Percentiles rank a stretch among this genome's conserved stretches.
Conservation (phyloP, 495 filamentous ascomycete genomes). For the Talaromyces nanjingensis region DNA sequence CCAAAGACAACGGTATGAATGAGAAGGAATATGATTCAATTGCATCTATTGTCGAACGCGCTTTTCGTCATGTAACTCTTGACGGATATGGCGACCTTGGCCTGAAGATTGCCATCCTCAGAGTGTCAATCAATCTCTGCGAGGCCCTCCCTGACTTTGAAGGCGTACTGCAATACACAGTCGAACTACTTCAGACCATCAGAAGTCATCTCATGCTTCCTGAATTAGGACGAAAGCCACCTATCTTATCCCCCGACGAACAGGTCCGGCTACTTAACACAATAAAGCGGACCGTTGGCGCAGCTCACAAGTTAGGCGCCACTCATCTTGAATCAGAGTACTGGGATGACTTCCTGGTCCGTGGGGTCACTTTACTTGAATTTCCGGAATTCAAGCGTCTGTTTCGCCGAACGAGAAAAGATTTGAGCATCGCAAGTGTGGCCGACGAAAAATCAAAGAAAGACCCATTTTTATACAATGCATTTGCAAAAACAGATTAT, state of each 20-base stretch:
- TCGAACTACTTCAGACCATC: constrained; percentile 72
- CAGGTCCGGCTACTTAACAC: constrained; percentile 74
- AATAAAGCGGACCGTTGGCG: constrained; percentile 72
- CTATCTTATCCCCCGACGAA: constrained; percentile 69
- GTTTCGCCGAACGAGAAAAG: constrained; percentile 61
- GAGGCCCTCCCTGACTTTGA: constrained; percentile 90
- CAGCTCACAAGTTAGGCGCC: constrained; percentile 67
- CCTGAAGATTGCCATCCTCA: constrained; percentile 77
- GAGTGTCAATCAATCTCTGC: constrained; percentile 79
- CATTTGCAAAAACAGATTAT: constrained; percentile 65
- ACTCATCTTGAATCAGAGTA: constrained; percentile 69
- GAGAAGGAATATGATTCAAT: constrained; percentile 33
- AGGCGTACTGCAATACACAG: constrained; percentile 78
- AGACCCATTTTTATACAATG: constrained; percentile 89
- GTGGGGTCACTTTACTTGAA: constrained; percentile 65
- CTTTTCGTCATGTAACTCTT: constrained; percentile 33
- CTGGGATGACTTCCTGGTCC: constrained; percentile 92
- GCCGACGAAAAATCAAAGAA: constrained; percentile 46
- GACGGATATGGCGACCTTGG: constrained; percentile 42
- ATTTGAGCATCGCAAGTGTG: constrained; percentile 56
- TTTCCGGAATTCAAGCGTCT: constrained; percentile 48
- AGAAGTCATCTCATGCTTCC: constrained; percentile 68
- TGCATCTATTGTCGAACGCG: constrained; percentile 32
- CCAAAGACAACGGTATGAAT: not conserved
- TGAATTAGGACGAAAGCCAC: constrained; percentile 34